Conservation (phyloP, 208 protist species). For the Leishmania tarentolae region DNA sequence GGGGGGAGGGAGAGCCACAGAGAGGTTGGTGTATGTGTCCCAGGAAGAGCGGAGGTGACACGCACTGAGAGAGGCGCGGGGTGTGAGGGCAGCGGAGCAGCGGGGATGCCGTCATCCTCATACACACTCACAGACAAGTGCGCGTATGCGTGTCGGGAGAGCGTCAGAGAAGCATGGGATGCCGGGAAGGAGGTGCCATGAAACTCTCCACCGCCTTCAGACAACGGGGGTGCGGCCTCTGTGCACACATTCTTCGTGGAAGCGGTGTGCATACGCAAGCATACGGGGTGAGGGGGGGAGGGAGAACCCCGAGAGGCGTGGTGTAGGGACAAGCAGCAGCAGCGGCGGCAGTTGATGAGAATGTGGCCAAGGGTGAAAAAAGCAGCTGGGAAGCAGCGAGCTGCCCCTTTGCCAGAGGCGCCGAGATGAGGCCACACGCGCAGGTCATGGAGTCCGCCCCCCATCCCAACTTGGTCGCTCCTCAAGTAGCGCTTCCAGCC, state of each 20-base stretch:
- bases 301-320: neutral
- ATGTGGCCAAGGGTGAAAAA: neutral
- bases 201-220: neutral
- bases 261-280: neutral
- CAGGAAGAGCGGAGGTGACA: neutral
- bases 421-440: neutral
- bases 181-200: neutral
- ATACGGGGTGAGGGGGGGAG: neutral
- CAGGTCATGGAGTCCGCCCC: neutral
- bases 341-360: neutral
- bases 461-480: neutral
- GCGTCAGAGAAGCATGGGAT: no score
- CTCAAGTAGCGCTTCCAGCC: slow-evolving; percentile 34
- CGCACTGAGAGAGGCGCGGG: neutral
- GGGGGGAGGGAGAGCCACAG: neutral
- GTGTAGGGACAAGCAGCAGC: no score
- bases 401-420: neutral
- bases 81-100: neutral
- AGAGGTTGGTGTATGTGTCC: neutral
- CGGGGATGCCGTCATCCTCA: neutral
- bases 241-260: neutral
- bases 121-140: neutral
- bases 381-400: neutral
- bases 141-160: neutral
- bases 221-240: neutral